Evolutionary conservation across 768 basidiomycete genomes (phyloP).

Genomic region (Rhodotorula paludigena): DNA sequence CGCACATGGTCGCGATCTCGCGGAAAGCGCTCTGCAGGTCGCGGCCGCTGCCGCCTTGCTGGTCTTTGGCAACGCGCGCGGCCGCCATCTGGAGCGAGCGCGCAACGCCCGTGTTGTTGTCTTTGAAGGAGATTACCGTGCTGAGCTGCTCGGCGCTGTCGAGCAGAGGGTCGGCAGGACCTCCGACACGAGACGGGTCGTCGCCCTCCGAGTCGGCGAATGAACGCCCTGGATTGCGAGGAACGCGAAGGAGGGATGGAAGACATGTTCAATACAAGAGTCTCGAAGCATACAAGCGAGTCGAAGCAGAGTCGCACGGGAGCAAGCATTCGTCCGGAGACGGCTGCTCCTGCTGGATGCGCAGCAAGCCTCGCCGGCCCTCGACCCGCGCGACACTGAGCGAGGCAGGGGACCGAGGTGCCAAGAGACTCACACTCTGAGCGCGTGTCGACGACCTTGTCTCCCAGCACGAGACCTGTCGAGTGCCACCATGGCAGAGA

Average conservation of each 20-base stretch:
- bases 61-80: constrained; percentile 59
- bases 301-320: too few species aligned
- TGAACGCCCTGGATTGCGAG: constrained; percentile 66
- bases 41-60: constrained; percentile 59
- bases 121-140: constrained; percentile 90
- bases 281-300: too few species aligned
- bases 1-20: constrained; percentile 89
- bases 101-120: constrained; percentile 88
- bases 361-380: neutral
- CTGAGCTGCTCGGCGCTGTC: constrained; percentile 92
- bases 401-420: constrained; percentile 13
- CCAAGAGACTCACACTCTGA: constrained; percentile 82
- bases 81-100: constrained; percentile 89
- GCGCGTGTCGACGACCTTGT: constrained; percentile 92
- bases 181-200: constrained; percentile 99
- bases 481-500: constrained; percentile 16
- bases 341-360: neutral
- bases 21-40: constrained; percentile 83
- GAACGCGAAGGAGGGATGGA: constrained; percentile 1
- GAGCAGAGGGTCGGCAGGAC: constrained; percentile 83
- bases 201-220: constrained; percentile 99
- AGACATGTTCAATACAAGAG: constrained; percentile 9
- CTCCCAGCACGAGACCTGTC: constrained; percentile 80
- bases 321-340: too few species aligned
- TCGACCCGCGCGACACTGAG: neutral